These are phyloP conservation scores for Reutealis trisperma DNA, from an alignment of 345 rosid species.

Conservation along the genomic window DNA sequence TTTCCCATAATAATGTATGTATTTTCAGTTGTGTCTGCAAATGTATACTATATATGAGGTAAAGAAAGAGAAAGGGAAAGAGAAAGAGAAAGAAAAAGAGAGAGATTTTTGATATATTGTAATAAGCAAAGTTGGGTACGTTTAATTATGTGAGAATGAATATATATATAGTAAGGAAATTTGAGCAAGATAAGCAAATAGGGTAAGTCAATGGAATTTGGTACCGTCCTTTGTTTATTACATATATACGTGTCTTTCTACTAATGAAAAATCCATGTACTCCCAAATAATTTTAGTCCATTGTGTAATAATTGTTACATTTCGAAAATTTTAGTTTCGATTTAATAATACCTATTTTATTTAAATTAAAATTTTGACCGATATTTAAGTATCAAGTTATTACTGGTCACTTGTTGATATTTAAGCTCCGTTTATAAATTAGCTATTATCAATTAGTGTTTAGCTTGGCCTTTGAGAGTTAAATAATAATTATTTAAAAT, in stretches of 20 bases:
- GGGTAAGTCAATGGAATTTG: constrained; percentile 61
- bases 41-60: constrained; percentile 18
- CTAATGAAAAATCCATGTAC: constrained; percentile 9
- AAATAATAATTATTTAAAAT: too few relatives aligned
- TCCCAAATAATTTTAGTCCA: neutral
- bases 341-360: too few relatives aligned
- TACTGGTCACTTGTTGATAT: too few relatives aligned
- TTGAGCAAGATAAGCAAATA: constrained; percentile 18
- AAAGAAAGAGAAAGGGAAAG: neutral
- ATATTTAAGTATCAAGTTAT: too few relatives aligned
- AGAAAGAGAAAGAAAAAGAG: neutral
- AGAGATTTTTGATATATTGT: too few relatives aligned
- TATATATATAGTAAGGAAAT: constrained; percentile 30
- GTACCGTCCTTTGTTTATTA: constrained; percentile 62
- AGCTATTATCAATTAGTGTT: too few relatives aligned
- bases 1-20: constrained; percentile 40
- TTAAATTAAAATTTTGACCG: too few relatives aligned
- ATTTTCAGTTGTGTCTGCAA: neutral
- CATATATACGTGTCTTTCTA: constrained; percentile 42
- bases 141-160: neutral
- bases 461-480: too few relatives aligned
- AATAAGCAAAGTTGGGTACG: neutral
- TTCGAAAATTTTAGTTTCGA: too few relatives aligned
- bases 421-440: too few relatives aligned
- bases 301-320: too few relatives aligned